These are phyloP conservation scores for Ceratocystis destructans DNA, from an alignment of 2,329 filamentous ascomycete genomes.

Conservation along the genomic window DNA sequence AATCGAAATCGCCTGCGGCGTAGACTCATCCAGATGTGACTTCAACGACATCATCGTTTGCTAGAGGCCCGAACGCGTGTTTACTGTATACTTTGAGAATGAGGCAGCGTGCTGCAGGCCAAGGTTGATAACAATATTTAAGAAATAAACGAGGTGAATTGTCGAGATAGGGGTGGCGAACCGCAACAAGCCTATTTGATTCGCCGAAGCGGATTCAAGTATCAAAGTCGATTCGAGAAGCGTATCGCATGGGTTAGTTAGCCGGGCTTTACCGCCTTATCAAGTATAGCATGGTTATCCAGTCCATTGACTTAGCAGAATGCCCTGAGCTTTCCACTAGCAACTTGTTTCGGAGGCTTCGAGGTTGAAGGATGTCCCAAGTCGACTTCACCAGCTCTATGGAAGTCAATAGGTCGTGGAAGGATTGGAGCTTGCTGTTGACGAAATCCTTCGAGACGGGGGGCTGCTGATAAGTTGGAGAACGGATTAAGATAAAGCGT, in stretches of 20 bases:
- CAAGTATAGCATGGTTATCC: background rate
- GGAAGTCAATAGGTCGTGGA: background rate
- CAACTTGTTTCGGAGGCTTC: background rate
- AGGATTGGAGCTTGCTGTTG: background rate
- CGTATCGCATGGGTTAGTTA: background rate
- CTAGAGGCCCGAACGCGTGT: background rate
- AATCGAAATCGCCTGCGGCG: background rate
- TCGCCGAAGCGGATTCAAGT: background rate
- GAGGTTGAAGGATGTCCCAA: background rate
- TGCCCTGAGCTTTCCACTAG: background rate
- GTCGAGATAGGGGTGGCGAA: background rate
- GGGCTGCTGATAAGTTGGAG: background rate
- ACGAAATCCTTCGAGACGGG: background rate
- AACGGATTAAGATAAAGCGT: no score
- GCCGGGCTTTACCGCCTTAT: slow-evolving; percentile 1
- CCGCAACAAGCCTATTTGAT: background rate
- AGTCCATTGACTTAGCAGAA: background rate
- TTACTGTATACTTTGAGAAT: background rate
- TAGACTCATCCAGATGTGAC: background rate
- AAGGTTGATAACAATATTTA: no score
- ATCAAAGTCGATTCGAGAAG: background rate
- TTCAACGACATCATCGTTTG: background rate
- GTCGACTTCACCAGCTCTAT: no score
- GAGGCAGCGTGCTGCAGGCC: no score
- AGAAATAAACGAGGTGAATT: no score